A percentile compares a stretch with the other conserved stretches of the same genome.
These are phyloP conservation scores for Neofusicoccum sp. DNA, from an alignment of 2,329 filamentous ascomycete genomes.

Conservation along the genomic window DNA sequence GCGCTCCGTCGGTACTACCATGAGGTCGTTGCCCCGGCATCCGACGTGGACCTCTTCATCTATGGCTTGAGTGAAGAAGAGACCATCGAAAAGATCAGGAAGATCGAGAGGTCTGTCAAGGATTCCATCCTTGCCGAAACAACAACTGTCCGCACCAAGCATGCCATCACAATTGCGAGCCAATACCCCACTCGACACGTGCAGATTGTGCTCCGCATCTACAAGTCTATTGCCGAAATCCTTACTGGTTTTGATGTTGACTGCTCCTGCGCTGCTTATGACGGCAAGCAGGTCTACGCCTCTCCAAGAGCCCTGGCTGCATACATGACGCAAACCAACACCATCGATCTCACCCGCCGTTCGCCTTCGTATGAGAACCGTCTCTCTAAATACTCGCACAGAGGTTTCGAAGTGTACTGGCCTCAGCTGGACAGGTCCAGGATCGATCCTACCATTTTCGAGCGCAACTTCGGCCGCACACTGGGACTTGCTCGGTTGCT, in stretches of 20 bases:
- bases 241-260: conserved; percentile 88
- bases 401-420: conserved; percentile 84
- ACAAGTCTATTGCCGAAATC: conserved; percentile 80
- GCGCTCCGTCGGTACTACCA: conserved; percentile 66
- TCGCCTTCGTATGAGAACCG: conserved; percentile 87
- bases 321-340: conserved; percentile 80
- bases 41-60: conserved; percentile 83
- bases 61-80: conserved; percentile 76
- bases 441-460: conserved; percentile 83
- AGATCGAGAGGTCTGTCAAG: conserved; percentile 72
- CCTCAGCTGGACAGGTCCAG: conserved; percentile 69
- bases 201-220: conserved; percentile 81
- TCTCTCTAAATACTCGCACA: conserved; percentile 78
- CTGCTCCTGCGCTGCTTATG: conserved; percentile 76
- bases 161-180: conserved; percentile 80
- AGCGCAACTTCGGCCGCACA: conserved; percentile 73
- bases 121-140: conserved; percentile 80
- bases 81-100: conserved; percentile 77
- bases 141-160: conserved; percentile 80
- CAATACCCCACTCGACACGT: conserved; percentile 82
- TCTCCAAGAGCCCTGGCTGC: conserved; percentile 74
- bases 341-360: conserved; percentile 73
- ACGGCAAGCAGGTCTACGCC: conserved; percentile 76
- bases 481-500: conserved; percentile 75
- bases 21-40: conserved; percentile 75